These are phyloP conservation scores for Sordariomycetes sp. DNA, from an alignment of 2,329 filamentous ascomycete genomes.

Conservation along the genomic window DNA sequence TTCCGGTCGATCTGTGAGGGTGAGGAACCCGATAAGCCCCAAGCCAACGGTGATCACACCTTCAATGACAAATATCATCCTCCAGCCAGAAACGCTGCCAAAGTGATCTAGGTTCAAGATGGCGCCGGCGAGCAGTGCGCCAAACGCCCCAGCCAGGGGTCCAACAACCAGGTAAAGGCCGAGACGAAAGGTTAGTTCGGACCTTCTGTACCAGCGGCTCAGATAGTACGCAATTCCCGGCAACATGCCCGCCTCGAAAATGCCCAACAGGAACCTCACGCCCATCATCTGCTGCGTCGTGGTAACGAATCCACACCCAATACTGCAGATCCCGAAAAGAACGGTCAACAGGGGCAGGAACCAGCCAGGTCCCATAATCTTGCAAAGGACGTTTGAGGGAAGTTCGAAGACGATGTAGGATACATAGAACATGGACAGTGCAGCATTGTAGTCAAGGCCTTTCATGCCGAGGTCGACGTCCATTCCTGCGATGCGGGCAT, in stretches of 20 bases:
- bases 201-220: conserved; percentile 68
- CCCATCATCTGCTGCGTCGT: conserved; percentile 57
- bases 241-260: conserved; percentile 61
- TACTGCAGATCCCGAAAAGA: conserved; percentile 59
- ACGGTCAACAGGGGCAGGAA: conserved; percentile 57
- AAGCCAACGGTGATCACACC: conserved; percentile 32
- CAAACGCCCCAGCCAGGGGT: conserved; percentile 62
- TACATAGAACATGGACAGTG: conserved; percentile 59
- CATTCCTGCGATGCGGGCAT: conserved; percentile 57
- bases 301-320: conserved; percentile 59
- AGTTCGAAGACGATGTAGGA: conserved; percentile 55
- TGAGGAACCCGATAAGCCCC: conserved; percentile 22
- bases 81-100: conserved; percentile 56
- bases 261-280: conserved; percentile 60
- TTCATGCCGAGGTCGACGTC: conserved; percentile 52
- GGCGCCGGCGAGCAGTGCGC: conserved; percentile 63
- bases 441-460: conserved; percentile 58
- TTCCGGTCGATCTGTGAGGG: conserved; percentile 26
- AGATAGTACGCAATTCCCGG: conserved; percentile 61
- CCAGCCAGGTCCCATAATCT: conserved; percentile 51
- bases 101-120: conserved; percentile 66
- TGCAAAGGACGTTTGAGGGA: conserved; percentile 55
- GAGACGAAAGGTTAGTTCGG: conserved; percentile 62
- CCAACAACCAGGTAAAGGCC: conserved; percentile 65
- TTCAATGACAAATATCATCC: conserved; percentile 57